Evolutionary conservation across 2,329 filamentous ascomycete species (phyloP), one percentile per base, ranked within the genome.

Genomic region (Trichoderma arundinaceum): DNA sequence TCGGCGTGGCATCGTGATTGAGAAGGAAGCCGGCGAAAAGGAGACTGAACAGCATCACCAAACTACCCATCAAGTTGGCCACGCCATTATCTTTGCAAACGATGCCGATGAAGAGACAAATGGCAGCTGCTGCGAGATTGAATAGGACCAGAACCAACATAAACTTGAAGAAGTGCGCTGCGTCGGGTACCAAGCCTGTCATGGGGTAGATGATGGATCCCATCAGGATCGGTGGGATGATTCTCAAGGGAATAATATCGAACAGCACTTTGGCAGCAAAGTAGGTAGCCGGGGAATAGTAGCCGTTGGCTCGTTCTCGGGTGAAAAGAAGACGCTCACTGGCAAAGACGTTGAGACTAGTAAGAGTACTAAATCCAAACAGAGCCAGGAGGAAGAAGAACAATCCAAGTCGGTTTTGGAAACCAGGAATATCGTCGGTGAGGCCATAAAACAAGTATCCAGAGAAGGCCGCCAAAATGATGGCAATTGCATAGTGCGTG

Each of bases 261-360:
- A 99, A 98, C n/a, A 97, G 80, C n/a, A 98, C 91, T 80, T 99
- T 99, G 72, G 94, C 90, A 0, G 91, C 84, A 75, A 98, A 99
- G 79, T 99, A 99, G 0, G 94, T 96, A 58, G 96, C 84, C 0
- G 95, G 95, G 0, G 91, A 86, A 77, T 99, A 99, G 79, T 99
- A 99, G 1, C 95, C 94, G 76, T 99, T 99, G 43, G 95, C 95
- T 69, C 95, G 86, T 78, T 99, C 95, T 56, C 95, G 88, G 10
- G 96, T 89, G 76, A 99, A 99, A 43, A 99, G 81, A 7, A 97
- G 85, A 51, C 95, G 86, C 77, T 99, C 95, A 0, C 92, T 87
- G 0, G 93, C 93, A 77, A 99, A 99, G 10, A 97, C 94, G 35
- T 91, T 97, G 63, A 99, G 83, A 72, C 92, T 96, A 0, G 95